phyloP scores from a whole-genome alignment of 495 filamentous ascomycete species.

The Penicillium daleae region DNA sequence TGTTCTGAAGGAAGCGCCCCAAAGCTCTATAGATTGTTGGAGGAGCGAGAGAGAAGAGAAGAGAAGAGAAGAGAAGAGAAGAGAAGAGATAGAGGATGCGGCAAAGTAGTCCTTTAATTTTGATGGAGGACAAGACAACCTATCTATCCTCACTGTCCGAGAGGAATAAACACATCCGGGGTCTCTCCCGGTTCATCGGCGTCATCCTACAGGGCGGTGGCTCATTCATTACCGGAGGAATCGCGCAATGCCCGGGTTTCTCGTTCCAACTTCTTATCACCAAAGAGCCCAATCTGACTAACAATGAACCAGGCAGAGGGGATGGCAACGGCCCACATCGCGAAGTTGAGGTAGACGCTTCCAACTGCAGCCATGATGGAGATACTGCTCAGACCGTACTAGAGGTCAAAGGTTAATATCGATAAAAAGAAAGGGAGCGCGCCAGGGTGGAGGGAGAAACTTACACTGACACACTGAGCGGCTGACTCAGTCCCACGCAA shows the following conservation, averaged over 20 bases:
- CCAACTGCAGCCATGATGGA: conserved; percentile 62
- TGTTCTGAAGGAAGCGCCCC: no score
- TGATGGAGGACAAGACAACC: neutral
- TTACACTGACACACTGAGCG: conserved; percentile 60
- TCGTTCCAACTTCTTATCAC: conserved; percentile 42
- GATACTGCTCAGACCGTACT: conserved; percentile 61
- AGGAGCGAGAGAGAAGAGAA: neutral
- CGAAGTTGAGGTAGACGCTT: conserved; percentile 65
- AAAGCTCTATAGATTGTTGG: no score
- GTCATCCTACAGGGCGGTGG: neutral
- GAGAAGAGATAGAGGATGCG: neutral
- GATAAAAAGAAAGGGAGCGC: neutral
- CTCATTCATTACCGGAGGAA: conserved; percentile 16
- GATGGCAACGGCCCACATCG: conserved; percentile 59
- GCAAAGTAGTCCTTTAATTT: neutral
- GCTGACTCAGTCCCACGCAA: conserved; percentile 65
- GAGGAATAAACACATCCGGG: no score
- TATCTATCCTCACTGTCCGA: neutral
- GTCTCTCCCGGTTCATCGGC: neutral
- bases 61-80: no score
- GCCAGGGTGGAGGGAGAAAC: conserved; percentile 8
- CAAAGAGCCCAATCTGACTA: conserved; percentile 51
- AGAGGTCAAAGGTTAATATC: conserved; percentile 10
- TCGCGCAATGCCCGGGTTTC: conserved; percentile 27
- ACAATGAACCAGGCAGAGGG: conserved; percentile 63